Conservation (phyloP, 495 filamentous ascomycete species). For the Penicillium cataractarum region DNA sequence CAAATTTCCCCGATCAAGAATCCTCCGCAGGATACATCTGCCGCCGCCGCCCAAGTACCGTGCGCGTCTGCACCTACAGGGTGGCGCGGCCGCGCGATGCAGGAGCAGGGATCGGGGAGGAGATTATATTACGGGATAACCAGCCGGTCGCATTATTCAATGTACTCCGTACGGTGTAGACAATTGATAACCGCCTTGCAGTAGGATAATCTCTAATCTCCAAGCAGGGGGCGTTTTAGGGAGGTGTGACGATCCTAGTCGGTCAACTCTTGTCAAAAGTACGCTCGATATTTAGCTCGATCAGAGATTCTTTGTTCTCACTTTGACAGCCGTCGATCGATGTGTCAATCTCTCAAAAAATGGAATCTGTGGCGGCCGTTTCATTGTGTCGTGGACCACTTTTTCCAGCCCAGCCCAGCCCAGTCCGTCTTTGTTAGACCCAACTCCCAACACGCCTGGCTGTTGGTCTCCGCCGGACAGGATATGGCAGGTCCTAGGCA, state of each 20-base stretch:
- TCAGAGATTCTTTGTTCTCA: slow-evolving; percentile 10
- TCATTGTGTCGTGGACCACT: slow-evolving; percentile 10
- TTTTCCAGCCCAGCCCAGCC: background rate
- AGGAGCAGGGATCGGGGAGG: slow-evolving; percentile 5
- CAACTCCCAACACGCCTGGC: slow-evolving; percentile 8
- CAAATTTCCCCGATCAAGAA: slow-evolving; percentile 2
- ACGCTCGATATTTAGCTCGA: background rate
- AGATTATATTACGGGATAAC: slow-evolving; percentile 2
- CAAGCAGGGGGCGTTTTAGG: background rate
- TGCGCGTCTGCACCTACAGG: slow-evolving; percentile 8
- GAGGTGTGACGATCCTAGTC: background rate
- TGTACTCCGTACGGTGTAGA: too few relatives aligned
- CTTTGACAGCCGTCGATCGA: slow-evolving; percentile 21
- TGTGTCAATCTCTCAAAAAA: slow-evolving; percentile 20
- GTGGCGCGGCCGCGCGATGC: slow-evolving; percentile 17
- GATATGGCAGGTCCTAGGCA: background rate
- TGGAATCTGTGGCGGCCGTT: slow-evolving; percentile 13
- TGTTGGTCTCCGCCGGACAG: background rate
- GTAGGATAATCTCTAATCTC: background rate
- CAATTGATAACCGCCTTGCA: slow-evolving; percentile 8
- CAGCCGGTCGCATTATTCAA: slow-evolving; percentile 3
- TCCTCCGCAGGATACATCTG: background rate
- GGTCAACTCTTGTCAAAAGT: background rate
- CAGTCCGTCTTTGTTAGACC: background rate
- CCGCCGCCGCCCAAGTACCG: slow-evolving; percentile 5